Evolutionary conservation across 768 basidiomycete genomes (phyloP).

Genomic region (Suillus ampliporus): DNA sequence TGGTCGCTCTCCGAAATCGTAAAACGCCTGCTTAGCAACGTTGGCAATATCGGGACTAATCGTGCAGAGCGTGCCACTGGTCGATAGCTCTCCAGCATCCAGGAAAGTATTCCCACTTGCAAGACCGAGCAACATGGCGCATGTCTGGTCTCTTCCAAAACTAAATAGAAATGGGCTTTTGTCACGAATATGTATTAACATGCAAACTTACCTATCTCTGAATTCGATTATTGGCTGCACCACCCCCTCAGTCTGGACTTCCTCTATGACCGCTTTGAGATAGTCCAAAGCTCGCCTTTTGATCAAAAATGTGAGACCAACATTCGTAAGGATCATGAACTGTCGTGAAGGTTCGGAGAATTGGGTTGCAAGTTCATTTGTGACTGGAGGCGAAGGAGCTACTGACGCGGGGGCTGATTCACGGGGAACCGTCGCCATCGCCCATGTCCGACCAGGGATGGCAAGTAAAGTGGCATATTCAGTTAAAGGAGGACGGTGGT

Average conservation of each 20-base stretch:
- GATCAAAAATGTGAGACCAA: slow-evolving; percentile 78
- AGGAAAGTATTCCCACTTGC: slow-evolving; percentile 86
- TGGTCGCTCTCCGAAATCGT: slow-evolving; percentile 84
- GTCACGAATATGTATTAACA: neutral
- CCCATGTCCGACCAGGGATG: slow-evolving; percentile 86
- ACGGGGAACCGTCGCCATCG: slow-evolving; percentile 65
- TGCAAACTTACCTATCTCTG: slow-evolving; percentile 65
- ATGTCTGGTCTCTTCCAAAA: slow-evolving; percentile 91
- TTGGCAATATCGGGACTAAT: slow-evolving; percentile 66
- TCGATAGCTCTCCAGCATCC: slow-evolving; percentile 56
- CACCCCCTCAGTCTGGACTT: slow-evolving; percentile 76
- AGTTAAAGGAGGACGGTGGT: slow-evolving; percentile 66
- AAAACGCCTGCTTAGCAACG: slow-evolving; percentile 85
- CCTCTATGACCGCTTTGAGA: slow-evolving; percentile 80
- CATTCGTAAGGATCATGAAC: slow-evolving; percentile 89
- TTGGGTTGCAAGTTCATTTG: slow-evolving; percentile 84
- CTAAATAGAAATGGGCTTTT: slow-evolving; percentile 44
- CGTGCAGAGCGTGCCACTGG: slow-evolving; percentile 51
- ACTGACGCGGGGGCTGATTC: slow-evolving; percentile 39
- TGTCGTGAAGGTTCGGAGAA: slow-evolving; percentile 75
- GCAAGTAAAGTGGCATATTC: slow-evolving; percentile 81
- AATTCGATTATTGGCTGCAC: slow-evolving; percentile 84
- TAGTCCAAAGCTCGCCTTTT: slow-evolving; percentile 89
- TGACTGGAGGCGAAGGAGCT: slow-evolving; percentile 56
- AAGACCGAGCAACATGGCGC: slow-evolving; percentile 88